Conservation (phyloP, 2,329 filamentous ascomycete species). For the Fusarium citri region DNA sequence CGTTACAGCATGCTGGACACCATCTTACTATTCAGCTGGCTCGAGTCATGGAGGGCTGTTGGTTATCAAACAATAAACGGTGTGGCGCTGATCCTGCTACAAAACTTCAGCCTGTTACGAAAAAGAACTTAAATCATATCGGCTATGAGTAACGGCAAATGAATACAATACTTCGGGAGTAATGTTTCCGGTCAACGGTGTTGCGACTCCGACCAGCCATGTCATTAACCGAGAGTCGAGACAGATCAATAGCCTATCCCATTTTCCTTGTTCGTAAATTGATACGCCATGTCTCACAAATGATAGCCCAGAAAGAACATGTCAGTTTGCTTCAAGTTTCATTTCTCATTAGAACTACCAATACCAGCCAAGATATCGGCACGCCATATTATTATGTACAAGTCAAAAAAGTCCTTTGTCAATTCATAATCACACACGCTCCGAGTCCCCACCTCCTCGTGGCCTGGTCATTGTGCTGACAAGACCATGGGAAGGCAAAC, state of each 20-base stretch:
- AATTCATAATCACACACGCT: slow-evolving; percentile 41
- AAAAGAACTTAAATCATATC: background rate
- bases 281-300: slow-evolving; percentile 9
- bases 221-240: slow-evolving; percentile 15
- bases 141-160: background rate
- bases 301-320: slow-evolving; percentile 4
- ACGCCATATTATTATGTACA: slow-evolving; percentile 47
- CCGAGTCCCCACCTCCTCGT: slow-evolving; percentile 21
- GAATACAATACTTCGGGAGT: background rate
- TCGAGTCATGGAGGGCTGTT: background rate
- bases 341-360: slow-evolving; percentile 45
- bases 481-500: slow-evolving; percentile 29
- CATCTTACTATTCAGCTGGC: background rate
- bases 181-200: background rate
- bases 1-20: background rate
- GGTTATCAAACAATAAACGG: background rate
- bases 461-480: slow-evolving; percentile 13
- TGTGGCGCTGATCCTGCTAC: slow-evolving; percentile 12
- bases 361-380: slow-evolving; percentile 40
- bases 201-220: slow-evolving; percentile 7
- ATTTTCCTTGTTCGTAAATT: background rate
- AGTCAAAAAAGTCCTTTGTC: slow-evolving; percentile 41
- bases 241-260: background rate
- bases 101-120: slow-evolving; percentile 3
- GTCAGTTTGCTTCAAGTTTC: slow-evolving; percentile 40